Base-by-base conservation (phyloP, 1,139 yeast species). In the Pichia sp. region DNA sequence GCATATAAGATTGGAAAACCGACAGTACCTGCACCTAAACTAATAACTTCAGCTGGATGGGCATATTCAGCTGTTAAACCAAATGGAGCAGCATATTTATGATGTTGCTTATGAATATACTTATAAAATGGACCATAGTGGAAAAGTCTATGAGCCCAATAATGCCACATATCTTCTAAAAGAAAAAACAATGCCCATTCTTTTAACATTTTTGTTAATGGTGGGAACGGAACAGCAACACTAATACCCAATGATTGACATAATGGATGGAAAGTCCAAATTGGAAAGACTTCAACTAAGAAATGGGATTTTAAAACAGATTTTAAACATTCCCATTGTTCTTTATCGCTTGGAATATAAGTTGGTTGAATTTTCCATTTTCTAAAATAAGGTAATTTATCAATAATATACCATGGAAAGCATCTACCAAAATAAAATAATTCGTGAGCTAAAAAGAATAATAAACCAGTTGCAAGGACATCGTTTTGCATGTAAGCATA, bases 1-100 rank as follows among this genome's bases (percentile, higher is more conserved):
- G 83, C 81, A 66, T 80, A 80, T 38, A 88, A 67, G 53, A 93
- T 80, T 48, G 99, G 99, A 73, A 89, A 82, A 44, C 98, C 97
- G 30, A 91, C 96, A 19, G 99, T 93, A 51, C 99, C 99, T 52
- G 87, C 80, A 41, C 99, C 99, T 51, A 93, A 76, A 51, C 90
- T 81, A 73, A 91, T 83, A 27, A 93, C 96, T 72, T 93, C 99
- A 36, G 84, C 74, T 1, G 99, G 98, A 66, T 93, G 98, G 5
- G 98, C 98, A 66, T 93, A 93, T 70, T 93, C 99, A n/a, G 99
- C 98, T 47, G 98, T 83, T 57, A 93, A 75, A 28, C 99, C 99
- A 70, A 93, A 93, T 30, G 99, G 99, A 39, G 98, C 97, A 34
- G 98, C 96, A 67, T 91, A 93, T 68, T 90, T 83, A 72, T 93